These are phyloP conservation scores for Aquilaria malaccensis DNA, from an alignment of 345 rosid genomes.

Conservation along the genomic window DNA sequence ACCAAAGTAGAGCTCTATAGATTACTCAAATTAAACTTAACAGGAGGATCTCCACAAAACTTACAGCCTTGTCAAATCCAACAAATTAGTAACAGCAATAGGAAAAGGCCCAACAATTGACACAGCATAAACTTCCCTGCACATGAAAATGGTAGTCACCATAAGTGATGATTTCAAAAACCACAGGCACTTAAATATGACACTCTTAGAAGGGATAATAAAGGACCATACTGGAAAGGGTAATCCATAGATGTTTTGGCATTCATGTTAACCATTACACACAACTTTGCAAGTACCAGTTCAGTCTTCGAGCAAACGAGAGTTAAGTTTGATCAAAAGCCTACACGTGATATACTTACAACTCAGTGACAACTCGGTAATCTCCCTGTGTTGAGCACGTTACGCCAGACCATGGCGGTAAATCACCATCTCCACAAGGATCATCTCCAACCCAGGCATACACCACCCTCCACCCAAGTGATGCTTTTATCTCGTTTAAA, in stretches of 20 bases:
- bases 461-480: conserved; percentile 96
- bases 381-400: conserved; percentile 88
- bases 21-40: too few relatives aligned
- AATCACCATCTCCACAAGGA: conserved; percentile 89
- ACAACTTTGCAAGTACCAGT: too few relatives aligned
- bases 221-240: background rate
- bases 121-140: conserved; percentile 95
- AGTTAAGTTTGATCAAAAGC: too few relatives aligned
- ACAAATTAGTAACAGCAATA: conserved; percentile 86
- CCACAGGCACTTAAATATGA: background rate
- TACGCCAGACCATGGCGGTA: conserved; percentile 94
- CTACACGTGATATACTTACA: conserved; percentile 32
- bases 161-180: background rate
- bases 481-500: conserved; percentile 91
- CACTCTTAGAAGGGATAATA: background rate
- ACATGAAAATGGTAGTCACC: conserved; percentile 10
- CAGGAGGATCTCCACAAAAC: conserved; percentile 9
- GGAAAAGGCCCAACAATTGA: conserved; percentile 97
- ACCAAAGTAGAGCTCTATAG: too few relatives aligned
- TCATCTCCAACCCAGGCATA: conserved; percentile 98
- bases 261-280: too few relatives aligned
- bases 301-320: background rate
- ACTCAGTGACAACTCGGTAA: conserved; percentile 79
- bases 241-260: too few relatives aligned
- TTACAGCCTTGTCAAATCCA: conserved; percentile 88